A percentile compares a stretch with the other conserved stretches of the same genome.
Conservation (phyloP, 2,329 filamentous ascomycete species). For the Calycina herbarum region DNA sequence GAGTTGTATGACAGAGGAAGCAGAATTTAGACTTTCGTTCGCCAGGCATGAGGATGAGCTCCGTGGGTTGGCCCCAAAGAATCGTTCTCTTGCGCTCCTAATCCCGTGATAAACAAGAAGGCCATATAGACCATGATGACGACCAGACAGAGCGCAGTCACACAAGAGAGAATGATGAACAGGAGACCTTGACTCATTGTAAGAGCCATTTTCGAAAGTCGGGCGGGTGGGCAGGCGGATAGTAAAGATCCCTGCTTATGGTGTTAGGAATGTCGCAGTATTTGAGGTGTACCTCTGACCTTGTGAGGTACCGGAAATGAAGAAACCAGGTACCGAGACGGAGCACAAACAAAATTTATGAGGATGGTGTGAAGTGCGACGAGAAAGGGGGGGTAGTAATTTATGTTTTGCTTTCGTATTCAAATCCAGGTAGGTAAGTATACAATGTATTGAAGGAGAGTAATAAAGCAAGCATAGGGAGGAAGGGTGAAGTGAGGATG, state of each 20-base stretch:
- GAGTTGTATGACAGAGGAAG: background rate
- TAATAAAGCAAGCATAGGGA: too few relatives aligned
- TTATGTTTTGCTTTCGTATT: background rate
- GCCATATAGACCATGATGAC: conserved; percentile 25
- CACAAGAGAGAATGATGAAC: conserved; percentile 24
- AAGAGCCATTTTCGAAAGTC: conserved; percentile 17
- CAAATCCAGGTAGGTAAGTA: background rate
- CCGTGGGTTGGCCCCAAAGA: conserved; percentile 15
- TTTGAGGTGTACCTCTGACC: background rate
- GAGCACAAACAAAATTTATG: background rate
- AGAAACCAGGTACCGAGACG: background rate
- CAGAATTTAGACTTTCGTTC: conserved; percentile 17
- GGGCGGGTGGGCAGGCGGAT: background rate
- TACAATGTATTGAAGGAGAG: background rate
- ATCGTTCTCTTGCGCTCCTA: conserved; percentile 6
- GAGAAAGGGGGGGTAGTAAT: background rate
- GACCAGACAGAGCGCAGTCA: conserved; percentile 17
- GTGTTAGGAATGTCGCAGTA: background rate
- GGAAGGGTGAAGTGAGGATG: too few relatives aligned
- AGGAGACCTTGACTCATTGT: conserved; percentile 23
- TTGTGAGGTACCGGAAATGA: background rate
- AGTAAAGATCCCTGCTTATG: background rate
- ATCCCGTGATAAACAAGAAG: conserved; percentile 14
- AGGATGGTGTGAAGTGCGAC: background rate
- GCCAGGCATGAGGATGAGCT: conserved; percentile 25